These are phyloP conservation scores for Aspergillus sp. DNA, from an alignment of 2,329 filamentous ascomycete genomes.

Conservation along the genomic window DNA sequence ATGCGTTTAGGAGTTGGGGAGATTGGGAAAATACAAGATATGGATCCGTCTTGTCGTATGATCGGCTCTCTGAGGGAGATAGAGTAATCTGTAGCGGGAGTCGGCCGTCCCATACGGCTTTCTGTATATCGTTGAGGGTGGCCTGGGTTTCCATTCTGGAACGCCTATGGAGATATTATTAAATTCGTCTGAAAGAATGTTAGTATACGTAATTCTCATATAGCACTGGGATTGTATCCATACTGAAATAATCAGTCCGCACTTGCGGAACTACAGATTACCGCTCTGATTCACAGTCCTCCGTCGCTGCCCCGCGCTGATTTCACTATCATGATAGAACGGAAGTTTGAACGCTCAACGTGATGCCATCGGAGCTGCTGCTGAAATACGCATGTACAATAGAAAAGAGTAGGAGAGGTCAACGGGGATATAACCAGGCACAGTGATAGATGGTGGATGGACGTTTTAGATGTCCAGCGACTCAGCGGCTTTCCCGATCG, in stretches of 20 bases:
- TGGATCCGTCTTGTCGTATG: constrained; percentile 58
- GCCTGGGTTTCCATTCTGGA: constrained; percentile 25
- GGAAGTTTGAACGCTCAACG: too few species aligned
- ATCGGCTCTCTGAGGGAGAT: constrained; percentile 58
- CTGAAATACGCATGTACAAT: too few species aligned
- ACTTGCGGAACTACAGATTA: too few species aligned
- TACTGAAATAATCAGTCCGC: too few species aligned
- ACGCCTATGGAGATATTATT: neutral
- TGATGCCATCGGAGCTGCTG: too few species aligned
- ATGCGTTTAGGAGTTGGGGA: neutral
- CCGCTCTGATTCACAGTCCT: too few species aligned
- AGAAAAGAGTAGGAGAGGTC: too few species aligned
- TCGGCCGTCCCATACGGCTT: constrained; percentile 57
- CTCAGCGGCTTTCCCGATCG: constrained; percentile 1
- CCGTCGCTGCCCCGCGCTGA: constrained; percentile 1
- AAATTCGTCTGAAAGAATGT: neutral
- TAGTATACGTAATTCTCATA: neutral
- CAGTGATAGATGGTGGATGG: neutral
- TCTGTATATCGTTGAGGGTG: constrained; percentile 33
- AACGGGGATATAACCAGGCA: too few species aligned
- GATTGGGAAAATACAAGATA: constrained; percentile 51
- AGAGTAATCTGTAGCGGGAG: constrained; percentile 60
- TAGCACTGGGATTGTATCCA: too few species aligned
- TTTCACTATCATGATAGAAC: neutral
- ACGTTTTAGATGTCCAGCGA: neutral